These are phyloP conservation scores for Yamadazyma oceani DNA, from an alignment of 1,139 yeast genomes.

Conservation along the genomic window DNA sequence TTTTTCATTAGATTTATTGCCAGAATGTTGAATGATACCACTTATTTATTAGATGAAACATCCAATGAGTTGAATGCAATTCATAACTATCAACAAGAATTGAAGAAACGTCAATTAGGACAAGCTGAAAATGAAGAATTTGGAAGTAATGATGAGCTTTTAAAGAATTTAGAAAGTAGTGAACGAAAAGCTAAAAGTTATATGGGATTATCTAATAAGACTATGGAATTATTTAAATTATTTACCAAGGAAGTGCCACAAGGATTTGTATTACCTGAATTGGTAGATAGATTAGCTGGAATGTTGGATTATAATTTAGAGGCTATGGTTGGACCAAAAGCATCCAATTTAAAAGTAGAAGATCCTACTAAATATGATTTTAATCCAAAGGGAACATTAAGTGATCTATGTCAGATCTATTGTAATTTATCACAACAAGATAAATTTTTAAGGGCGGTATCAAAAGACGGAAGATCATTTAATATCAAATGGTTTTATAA, in stretches of 20 bases:
- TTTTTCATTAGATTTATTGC: constrained; percentile 93
- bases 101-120: constrained; percentile 41
- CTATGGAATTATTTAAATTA: constrained; percentile 72
- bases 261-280: constrained; percentile 85
- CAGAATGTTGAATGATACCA: constrained; percentile 89
- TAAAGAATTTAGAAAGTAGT: constrained; percentile 54
- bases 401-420: constrained; percentile 72
- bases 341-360: constrained; percentile 81
- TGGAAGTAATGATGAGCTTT: constrained; percentile 62
- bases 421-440: constrained; percentile 64
- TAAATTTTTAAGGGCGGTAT: constrained; percentile 75
- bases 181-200: constrained; percentile 81
- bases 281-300: constrained; percentile 90
- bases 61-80: constrained; percentile 75
- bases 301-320: constrained; percentile 92
- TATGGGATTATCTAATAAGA: constrained; percentile 81
- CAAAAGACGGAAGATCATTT: constrained; percentile 89
- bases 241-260: constrained; percentile 85
- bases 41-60: constrained; percentile 89
- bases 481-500: constrained; percentile 62
- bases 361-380: constrained; percentile 84
- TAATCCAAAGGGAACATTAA: constrained; percentile 72
- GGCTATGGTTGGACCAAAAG: constrained; percentile 92
- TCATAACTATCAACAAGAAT: constrained; percentile 69
- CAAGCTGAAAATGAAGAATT: constrained; percentile 37